Conservation (phyloP, 2,329 filamentous ascomycete species). For the Colletotrichum ledebouriae region DNA sequence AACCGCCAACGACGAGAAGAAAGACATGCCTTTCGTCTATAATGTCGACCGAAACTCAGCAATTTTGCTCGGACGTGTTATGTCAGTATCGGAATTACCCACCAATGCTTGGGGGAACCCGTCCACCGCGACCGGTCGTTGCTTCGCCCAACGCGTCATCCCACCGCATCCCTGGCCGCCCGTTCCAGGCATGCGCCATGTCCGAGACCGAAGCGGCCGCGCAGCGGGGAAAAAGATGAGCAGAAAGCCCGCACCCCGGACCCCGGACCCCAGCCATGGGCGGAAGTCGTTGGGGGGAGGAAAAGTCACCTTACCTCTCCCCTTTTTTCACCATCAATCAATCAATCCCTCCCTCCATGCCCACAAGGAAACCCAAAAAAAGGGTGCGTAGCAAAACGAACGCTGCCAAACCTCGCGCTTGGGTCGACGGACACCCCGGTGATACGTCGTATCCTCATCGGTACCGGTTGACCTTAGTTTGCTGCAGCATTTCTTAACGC, state of each 20-base stretch:
- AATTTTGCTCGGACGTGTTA: too few relatives aligned
- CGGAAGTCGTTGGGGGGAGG: neutral
- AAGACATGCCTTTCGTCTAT: too few relatives aligned
- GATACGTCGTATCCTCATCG: conserved; percentile 6
- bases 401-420: conserved; percentile 24
- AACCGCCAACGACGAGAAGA: too few relatives aligned
- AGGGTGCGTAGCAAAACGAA: conserved; percentile 23
- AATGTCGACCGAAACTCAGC: too few relatives aligned
- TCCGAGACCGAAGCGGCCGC: conserved; percentile 8
- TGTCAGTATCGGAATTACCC: too few relatives aligned
- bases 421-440: conserved; percentile 16
- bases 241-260: conserved; percentile 17
- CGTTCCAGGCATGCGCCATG: neutral
- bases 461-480: conserved; percentile 33
- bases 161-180: conserved; percentile 3
- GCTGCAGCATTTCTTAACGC: neutral
- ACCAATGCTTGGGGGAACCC: neutral
- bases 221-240: conserved; percentile 11
- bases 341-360: neutral
- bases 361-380: conserved; percentile 14
- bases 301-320: neutral
- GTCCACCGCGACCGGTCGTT: neutral
- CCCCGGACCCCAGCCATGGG: conserved; percentile 16
- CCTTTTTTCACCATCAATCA: too few relatives aligned
- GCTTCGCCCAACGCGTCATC: neutral